phyloP scores from a whole-genome alignment of 768 basidiomycete genomes.

The Aureoboletus auriporus region DNA sequence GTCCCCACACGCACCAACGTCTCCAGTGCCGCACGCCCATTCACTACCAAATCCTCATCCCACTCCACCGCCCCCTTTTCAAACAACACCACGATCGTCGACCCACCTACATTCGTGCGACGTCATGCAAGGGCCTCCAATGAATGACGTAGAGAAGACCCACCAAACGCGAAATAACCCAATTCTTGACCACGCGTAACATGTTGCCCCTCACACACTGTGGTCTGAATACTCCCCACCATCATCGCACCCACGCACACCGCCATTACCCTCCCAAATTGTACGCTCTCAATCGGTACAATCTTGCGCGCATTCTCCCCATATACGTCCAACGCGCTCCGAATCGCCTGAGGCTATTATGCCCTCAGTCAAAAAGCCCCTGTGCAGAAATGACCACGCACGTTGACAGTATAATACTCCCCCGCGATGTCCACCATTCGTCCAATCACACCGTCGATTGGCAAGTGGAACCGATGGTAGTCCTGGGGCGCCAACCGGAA shows the following conservation, averaged over 20 bases:
- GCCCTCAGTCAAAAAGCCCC: neutral
- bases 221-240: conserved; percentile 87
- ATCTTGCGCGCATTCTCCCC: conserved; percentile 93
- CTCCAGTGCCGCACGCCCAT: conserved; percentile 83
- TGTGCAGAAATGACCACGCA: conserved; percentile 37
- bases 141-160: conserved; percentile 21
- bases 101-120: conserved; percentile 55
- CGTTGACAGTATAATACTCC: conserved; percentile 96
- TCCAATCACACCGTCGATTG: conserved; percentile 82
- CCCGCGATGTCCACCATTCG: conserved; percentile 79
- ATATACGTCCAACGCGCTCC: conserved; percentile 86
- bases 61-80: conserved; percentile 82
- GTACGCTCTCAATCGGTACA: conserved; percentile 83
- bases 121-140: neutral
- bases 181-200: conserved; percentile 87
- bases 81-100: conserved; percentile 87
- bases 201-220: conserved; percentile 77
- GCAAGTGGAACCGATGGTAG: conserved; percentile 91
- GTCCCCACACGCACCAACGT: conserved; percentile 86
- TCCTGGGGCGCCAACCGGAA: conserved; percentile 93
- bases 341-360: conserved; percentile 83
- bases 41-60: conserved; percentile 87
- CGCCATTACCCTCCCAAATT: conserved; percentile 89
- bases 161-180: conserved; percentile 94
- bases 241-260: conserved; percentile 95